Conservation (phyloP, 2,329 filamentous ascomycete genomes). For the Penicillium corylophilum region DNA sequence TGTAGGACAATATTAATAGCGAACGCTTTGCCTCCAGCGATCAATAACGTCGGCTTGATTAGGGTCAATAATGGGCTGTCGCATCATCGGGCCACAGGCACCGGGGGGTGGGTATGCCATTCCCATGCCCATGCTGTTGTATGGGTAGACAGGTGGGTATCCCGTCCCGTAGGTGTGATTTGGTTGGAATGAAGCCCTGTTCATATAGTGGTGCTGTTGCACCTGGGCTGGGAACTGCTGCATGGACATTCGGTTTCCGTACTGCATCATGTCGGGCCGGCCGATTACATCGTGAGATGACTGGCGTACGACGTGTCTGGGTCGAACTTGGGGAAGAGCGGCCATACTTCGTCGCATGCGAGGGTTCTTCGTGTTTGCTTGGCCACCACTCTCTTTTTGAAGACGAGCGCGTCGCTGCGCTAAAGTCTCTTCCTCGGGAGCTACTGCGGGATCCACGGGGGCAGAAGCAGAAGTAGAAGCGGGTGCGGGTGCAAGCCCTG, state of each 20-base stretch:
- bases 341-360: slow-evolving; percentile 48
- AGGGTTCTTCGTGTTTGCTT: slow-evolving; percentile 24
- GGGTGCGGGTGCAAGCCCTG: slow-evolving; percentile 25
- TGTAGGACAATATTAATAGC: slow-evolving; percentile 12
- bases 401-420: slow-evolving; percentile 48
- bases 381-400: slow-evolving; percentile 39
- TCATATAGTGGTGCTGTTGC: slow-evolving; percentile 17
- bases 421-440: slow-evolving; percentile 45
- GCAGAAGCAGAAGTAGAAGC: slow-evolving; percentile 7
- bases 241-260: slow-evolving; percentile 32
- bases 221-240: slow-evolving; percentile 27
- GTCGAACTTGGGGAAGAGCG: slow-evolving; percentile 54
- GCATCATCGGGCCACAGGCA: slow-evolving; percentile 26
- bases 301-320: slow-evolving; percentile 36
- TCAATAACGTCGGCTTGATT: slow-evolving; percentile 58
- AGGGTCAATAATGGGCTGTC: slow-evolving; percentile 47
- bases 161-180: slow-evolving; percentile 27
- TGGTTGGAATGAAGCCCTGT: slow-evolving; percentile 2
- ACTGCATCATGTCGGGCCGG: slow-evolving; percentile 15
- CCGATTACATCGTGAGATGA: slow-evolving; percentile 25
- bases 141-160: slow-evolving; percentile 26
- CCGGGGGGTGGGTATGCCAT: slow-evolving; percentile 28
- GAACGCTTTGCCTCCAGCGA: slow-evolving; percentile 55
- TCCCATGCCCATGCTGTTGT: slow-evolving; percentile 28
- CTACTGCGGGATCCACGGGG: slow-evolving; percentile 20